These are phyloP conservation scores for Aegilops bicornis DNA, from an alignment of 176 grass and related monocot species.

Conservation along the genomic window DNA sequence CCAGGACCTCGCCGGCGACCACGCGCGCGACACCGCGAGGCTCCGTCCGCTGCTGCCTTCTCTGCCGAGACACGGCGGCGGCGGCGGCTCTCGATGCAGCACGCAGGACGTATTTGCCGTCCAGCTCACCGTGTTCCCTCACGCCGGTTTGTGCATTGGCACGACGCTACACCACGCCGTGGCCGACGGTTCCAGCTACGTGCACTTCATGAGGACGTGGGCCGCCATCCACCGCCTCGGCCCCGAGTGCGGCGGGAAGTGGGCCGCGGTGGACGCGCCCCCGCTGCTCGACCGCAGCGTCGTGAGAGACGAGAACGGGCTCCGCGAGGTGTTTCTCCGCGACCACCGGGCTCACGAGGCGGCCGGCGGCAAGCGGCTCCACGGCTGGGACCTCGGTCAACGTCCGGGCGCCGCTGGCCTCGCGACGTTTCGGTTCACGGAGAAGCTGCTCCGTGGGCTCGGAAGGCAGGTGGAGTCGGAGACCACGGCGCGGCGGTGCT, in stretches of 20 bases:
- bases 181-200: slow-evolving; percentile 83
- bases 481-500: slow-evolving; percentile 44
- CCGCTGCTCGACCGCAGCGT: slow-evolving; percentile 56
- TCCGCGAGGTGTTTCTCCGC: slow-evolving; percentile 31
- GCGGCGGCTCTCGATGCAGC: slow-evolving; percentile 21
- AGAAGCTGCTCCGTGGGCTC: not conserved
- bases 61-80: not conserved
- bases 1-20: slow-evolving; percentile 44
- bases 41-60: slow-evolving; percentile 50
- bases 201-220: slow-evolving; percentile 72
- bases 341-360: not conserved
- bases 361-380: not conserved
- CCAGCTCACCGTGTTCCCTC: slow-evolving; percentile 71
- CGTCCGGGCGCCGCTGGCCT: not conserved
- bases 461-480: slow-evolving; percentile 9
- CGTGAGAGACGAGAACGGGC: slow-evolving; percentile 45
- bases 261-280: not conserved
- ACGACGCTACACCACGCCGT: slow-evolving; percentile 77
- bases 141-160: slow-evolving; percentile 49
- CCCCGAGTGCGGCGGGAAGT: not conserved
- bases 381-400: slow-evolving; percentile 25
- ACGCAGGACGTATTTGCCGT: slow-evolving; percentile 34
- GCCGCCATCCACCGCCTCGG: slow-evolving; percentile 20
- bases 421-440: slow-evolving; percentile 51
- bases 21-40: slow-evolving; percentile 29